Base-by-base conservation (phyloP, 1,284 basidiomycete species). In the Earliella scabrosa region DNA sequence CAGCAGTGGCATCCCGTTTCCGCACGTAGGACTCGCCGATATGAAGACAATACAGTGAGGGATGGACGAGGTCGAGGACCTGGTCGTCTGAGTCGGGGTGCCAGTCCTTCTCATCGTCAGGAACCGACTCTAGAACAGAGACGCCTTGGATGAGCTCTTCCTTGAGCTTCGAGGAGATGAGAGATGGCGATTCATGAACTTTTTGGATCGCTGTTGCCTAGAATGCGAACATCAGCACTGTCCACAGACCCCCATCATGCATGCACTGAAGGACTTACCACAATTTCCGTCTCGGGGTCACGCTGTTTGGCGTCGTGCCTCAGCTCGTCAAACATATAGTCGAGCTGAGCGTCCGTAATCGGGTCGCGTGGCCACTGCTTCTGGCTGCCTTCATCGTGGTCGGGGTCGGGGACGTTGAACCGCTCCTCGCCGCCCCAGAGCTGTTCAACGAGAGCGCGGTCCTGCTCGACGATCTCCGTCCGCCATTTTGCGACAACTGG, bases 201-300 rank as follows among this genome's bases (percentile, higher is more conserved):
- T 21, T 23, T 4, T 5, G 9, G 2, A 44, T 18, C 1, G 50
- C 24, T 3, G 32, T 23, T 45, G 2, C 26, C 9, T 21, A 38
- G 11, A 31, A n/a, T 21, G 20, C 4, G 10, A 35, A 21, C 3
- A n/a, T n/a, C 4, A 3, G 16, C 6, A 4, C 20, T 11, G 9
- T 14, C 16, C n/a, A 27, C n/a, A n/a, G n/a, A n/a, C n/a, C n/a
- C n/a, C n/a, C n/a, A n/a, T n/a, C n/a, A n/a, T n/a, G n/a, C n/a
- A n/a, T n/a, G n/a, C n/a, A 5, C n/a, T n/a, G 39, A 4, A 4
- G 23, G 11, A 14, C 53, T 39, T 13, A 59, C 72, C 57, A 70
- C 74, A 77, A 50, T 50, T 4, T 43, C 34, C 3, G 20, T 45
- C n/a, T 34, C 27, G 9, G 9, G 13, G 18, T 44, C 41, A 1